phyloP scores from a whole-genome alignment of 1,284 basidiomycete species.

The Trichosporon sp. region DNA sequence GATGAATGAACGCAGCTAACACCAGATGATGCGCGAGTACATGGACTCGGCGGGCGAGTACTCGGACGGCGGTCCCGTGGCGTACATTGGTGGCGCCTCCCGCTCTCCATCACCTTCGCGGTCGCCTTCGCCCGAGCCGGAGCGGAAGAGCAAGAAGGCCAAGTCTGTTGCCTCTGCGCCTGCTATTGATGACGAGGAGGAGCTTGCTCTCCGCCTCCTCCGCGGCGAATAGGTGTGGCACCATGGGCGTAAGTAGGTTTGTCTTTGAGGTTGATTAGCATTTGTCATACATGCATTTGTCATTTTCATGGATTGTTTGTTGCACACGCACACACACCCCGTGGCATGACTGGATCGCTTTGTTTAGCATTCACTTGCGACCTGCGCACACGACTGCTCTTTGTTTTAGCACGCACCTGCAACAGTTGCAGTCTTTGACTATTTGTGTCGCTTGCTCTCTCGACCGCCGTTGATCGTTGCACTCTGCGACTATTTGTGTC shows the following conservation, averaged over 20 bases:
- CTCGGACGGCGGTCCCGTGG: neutral
- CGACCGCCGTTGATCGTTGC: no score
- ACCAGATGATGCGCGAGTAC: conserved; percentile 7
- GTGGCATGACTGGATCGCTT: no score
- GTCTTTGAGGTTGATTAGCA: neutral
- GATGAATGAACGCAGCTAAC: neutral
- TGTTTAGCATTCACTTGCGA: no score
- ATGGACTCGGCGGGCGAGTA: conserved; percentile 15
- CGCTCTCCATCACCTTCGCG: conserved; percentile 12
- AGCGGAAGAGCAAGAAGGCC: conserved; percentile 11
- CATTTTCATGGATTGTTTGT: no score
- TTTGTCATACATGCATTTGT: no score
- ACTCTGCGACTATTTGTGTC: no score
- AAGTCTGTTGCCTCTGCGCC: conserved; percentile 13
- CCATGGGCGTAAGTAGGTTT: neutral
- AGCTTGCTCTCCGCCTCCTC: conserved; percentile 40
- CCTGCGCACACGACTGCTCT: no score
- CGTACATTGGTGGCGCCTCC: neutral
- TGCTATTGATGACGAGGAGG: conserved; percentile 40
- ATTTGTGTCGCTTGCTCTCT: no score
- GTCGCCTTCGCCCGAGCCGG: conserved; percentile 11
- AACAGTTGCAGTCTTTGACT: no score
- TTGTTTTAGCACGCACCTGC: no score
- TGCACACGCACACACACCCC: no score
- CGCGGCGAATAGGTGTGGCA: conserved; percentile 22